phyloP scores from a whole-genome alignment of 2,329 filamentous ascomycete genomes.

The Colletotrichum eremochloae region DNA sequence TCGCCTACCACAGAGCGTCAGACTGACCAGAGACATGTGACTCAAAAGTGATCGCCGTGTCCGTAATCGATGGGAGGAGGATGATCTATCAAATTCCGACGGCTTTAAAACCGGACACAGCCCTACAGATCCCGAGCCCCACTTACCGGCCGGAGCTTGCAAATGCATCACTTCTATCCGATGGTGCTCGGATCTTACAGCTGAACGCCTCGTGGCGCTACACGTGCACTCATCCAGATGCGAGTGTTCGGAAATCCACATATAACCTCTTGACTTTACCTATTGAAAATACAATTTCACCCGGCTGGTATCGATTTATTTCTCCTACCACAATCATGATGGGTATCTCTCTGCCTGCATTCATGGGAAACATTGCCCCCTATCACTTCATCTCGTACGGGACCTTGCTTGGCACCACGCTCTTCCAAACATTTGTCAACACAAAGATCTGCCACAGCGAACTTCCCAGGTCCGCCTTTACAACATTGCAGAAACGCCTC shows the following conservation, averaged over 20 bases:
- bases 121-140: not conserved
- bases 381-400: constrained; percentile 57
- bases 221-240: not conserved
- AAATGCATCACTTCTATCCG: not conserved
- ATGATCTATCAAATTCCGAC: not conserved
- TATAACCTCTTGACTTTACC: not conserved
- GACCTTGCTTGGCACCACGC: constrained; percentile 54
- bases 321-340: not conserved
- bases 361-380: constrained; percentile 45
- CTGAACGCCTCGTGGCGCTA: not conserved
- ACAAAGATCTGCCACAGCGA: constrained; percentile 53
- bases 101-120: not conserved
- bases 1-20: too few species aligned
- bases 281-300: not conserved
- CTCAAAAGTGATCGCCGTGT: not conserved
- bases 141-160: not conserved
- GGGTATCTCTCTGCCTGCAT: not conserved
- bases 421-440: constrained; percentile 56
- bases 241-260: not conserved
- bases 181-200: constrained; percentile 28
- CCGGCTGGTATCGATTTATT: too few species aligned
- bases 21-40: too few species aligned
- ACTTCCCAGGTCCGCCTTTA: constrained; percentile 54
- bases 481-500: constrained; percentile 55
- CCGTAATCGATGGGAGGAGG: not conserved